Evolutionary conservation across 441 rosid genomes (phyloP), one percentile per base, ranked within the genome.

Genomic region (Pelargonium myrrhifolium): DNA sequence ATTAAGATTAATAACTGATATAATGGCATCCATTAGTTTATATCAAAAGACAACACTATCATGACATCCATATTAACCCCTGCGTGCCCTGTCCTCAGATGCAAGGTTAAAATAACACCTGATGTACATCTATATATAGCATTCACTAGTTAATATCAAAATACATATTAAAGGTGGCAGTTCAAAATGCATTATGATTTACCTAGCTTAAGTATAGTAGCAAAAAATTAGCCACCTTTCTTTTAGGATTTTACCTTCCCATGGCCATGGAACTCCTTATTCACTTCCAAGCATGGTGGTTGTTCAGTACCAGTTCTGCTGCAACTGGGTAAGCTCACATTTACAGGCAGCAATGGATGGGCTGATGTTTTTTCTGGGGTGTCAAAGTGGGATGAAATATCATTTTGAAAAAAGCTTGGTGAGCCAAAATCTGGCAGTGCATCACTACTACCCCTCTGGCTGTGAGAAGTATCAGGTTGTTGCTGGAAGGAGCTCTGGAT

Each of bases 401-500:
- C 81, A 28, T 62, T 64, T 68, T 71, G 71, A 24, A 67, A 80
- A 61, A 35, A 61, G 74, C 61, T 62, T 20, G 72, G 72, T 7
- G 61, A 24, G 42, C 78, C 76, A 42, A 62, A 45, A 74, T 74
- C 76, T 21, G 82, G 78, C 62, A 64, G 71, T 64, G 65, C 64
- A 24, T 37, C 59, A 35, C 61, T 69, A 65, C 65, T 67, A 24
- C 68, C 72, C 21, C 18, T 75, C 43, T 55, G 74, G 17, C 45
- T 58, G 62, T 58, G 60, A 65, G 71, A 75, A 40, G 72, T 12
- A 37, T 49, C 65, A 31, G 35, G 65, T 51, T 81, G 79, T 75
- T 83, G 59, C 79, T 80, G 86, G 62, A 82, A 74, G 85, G 72
- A 79, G 74, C 58, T 75, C 67, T 79, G 86, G 67, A 75, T 71